A percentile compares a stretch with the other conserved stretches of the same genome.
Evolutionary conservation across 2,329 filamentous ascomycete genomes (phyloP).

Genomic region (Calonectria multiphialidica): DNA sequence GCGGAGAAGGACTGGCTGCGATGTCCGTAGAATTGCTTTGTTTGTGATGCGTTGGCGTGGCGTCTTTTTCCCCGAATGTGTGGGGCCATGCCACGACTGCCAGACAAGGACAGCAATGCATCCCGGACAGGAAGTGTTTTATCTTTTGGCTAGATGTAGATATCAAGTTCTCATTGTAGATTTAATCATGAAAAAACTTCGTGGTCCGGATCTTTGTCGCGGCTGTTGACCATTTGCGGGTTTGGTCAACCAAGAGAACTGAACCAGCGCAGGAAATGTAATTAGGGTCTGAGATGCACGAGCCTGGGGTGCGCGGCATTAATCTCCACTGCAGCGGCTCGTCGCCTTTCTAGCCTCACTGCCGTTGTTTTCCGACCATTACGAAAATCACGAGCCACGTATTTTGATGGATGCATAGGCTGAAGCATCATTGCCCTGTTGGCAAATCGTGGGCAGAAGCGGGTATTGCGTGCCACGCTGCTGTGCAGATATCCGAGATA

Average conservation of each 20-base stretch:
- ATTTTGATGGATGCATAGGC: neutral
- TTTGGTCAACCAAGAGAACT: neutral
- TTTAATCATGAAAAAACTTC: neutral
- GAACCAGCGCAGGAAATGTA: neutral
- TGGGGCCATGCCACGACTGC: slow-evolving; percentile 2
- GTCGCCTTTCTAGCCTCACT: neutral
- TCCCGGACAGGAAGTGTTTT: too few species aligned
- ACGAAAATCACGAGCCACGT: neutral
- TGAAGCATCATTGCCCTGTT: neutral
- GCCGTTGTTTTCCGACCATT: neutral
- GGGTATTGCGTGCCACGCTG: neutral
- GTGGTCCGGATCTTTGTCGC: neutral
- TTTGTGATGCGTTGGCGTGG: neutral
- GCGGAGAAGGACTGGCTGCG: neutral
- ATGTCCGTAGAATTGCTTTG: neutral
- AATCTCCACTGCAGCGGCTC: neutral
- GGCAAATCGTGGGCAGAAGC: neutral
- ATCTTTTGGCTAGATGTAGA: neutral
- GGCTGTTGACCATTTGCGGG: neutral
- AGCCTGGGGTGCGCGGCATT: neutral
- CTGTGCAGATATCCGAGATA: neutral
- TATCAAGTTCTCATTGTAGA: too few species aligned
- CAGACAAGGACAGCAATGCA: neutral
- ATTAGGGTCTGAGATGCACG: neutral
- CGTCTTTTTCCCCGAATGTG: neutral